Percentiles rank a stretch among this genome's conserved stretches.
These are phyloP conservation scores for Suhomyces sp. DNA, from an alignment of 805 yeast genomes.

Conservation along the genomic window DNA sequence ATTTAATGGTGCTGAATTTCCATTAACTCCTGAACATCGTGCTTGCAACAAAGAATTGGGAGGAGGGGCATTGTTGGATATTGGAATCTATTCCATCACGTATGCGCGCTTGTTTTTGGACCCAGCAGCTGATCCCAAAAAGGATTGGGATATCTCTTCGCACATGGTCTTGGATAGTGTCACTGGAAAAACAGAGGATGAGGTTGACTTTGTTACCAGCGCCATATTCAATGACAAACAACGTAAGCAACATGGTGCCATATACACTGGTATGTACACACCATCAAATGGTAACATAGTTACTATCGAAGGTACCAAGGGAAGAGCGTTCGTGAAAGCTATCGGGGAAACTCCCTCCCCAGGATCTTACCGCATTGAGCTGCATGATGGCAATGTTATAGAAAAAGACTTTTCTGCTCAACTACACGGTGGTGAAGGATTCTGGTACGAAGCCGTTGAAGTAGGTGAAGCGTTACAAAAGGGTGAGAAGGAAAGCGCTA, in stretches of 20 bases:
- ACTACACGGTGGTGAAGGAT: constrained; percentile 43
- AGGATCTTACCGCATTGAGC: constrained; percentile 11
- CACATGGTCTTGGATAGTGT: constrained; percentile 26
- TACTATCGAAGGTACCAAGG: constrained; percentile 11
- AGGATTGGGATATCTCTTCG: constrained; percentile 19
- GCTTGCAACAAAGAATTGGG: constrained; percentile 41
- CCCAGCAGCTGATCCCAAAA: constrained; percentile 11
- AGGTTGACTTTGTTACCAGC: constrained; percentile 42
- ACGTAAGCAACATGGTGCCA: constrained; percentile 42
- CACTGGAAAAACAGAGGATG: constrained; percentile 33
- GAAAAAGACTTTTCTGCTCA: constrained; percentile 17
- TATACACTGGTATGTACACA: constrained; percentile 18
- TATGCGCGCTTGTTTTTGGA: constrained; percentile 43
- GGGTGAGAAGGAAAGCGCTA: constrained; percentile 35
- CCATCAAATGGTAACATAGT: constrained; percentile 8
- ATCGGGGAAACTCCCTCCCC: constrained; percentile 15
- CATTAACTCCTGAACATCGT: constrained; percentile 33
- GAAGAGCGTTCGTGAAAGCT: constrained; percentile 7
- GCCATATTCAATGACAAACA: constrained; percentile 36
- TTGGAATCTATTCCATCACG: constrained; percentile 52
- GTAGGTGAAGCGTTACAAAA: constrained; percentile 43
- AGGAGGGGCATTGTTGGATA: constrained; percentile 56
- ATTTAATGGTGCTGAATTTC: constrained; percentile 28
- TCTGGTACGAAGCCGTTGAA: constrained; percentile 56
- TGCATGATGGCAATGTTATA: constrained; percentile 19